Conservation (phyloP, 768 basidiomycete species). For the Ephemerocybe angulata region DNA sequence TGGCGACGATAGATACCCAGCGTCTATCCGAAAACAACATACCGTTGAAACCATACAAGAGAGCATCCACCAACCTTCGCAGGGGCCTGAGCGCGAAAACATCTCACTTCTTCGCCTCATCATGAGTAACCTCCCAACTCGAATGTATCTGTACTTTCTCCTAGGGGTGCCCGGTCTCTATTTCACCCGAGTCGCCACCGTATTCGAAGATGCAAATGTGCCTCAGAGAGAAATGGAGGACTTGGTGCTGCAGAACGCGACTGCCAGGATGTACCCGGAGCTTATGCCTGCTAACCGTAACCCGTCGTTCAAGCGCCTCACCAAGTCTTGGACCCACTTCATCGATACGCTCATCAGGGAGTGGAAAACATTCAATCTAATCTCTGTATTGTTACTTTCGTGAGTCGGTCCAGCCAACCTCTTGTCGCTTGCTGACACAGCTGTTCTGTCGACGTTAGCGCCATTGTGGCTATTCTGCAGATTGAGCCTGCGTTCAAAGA, state of each 20-base stretch:
- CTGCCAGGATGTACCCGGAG: neutral
- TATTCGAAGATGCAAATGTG: slow-evolving; percentile 11
- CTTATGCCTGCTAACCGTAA: neutral
- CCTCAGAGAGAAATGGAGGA: slow-evolving; percentile 1
- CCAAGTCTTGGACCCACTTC: slow-evolving; percentile 27
- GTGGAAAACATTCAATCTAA: slow-evolving; percentile 36
- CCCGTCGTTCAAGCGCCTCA: slow-evolving; percentile 12
- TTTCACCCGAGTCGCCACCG: slow-evolving; percentile 12
- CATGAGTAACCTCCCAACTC: neutral
- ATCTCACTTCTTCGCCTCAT: neutral
- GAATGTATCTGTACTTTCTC: slow-evolving; percentile 11
- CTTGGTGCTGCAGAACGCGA: slow-evolving; percentile 2
- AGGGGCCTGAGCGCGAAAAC: neutral
- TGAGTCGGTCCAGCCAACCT: slow-evolving; percentile 10
- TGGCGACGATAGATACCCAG: neutral
- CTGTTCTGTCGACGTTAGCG: slow-evolving; percentile 15
- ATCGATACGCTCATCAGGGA: slow-evolving; percentile 29
- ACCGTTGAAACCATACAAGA: neutral
- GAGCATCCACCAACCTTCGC: neutral
- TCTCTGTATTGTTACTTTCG: slow-evolving; percentile 32
- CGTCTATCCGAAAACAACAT: neutral
- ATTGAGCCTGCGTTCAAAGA: slow-evolving; percentile 42
- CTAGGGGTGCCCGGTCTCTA: slow-evolving; percentile 11
- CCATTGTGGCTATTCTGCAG: slow-evolving; percentile 33
- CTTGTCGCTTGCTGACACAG: neutral